phyloP scores from a whole-genome alignment of 768 basidiomycete genomes.

The Lactifluus echinatus region DNA sequence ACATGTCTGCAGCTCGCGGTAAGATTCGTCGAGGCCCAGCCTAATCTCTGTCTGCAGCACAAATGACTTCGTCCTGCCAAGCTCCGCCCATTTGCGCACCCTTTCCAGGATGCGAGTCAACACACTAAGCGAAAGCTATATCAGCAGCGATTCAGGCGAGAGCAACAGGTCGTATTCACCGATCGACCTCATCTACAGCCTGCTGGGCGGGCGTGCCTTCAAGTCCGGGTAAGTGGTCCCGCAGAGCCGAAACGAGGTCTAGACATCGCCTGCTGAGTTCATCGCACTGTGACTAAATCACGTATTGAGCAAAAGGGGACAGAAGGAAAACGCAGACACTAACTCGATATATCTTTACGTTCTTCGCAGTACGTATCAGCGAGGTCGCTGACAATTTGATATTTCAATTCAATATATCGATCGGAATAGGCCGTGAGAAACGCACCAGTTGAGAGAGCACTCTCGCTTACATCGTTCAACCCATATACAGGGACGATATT shows the following conservation, averaged over 20 bases:
- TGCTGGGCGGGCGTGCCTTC: constrained; percentile 15
- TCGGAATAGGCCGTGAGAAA: not conserved
- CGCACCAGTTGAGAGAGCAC: constrained; percentile 8
- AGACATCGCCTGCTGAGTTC: constrained; percentile 12
- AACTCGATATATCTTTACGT: constrained; percentile 16
- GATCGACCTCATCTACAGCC: constrained; percentile 18
- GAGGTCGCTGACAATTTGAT: not conserved
- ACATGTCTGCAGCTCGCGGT: constrained; percentile 13
- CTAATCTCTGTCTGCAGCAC: constrained; percentile 18
- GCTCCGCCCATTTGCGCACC: constrained; percentile 11
- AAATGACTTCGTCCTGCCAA: constrained; percentile 14
- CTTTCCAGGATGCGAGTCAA: constrained; percentile 10
- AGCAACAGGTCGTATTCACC: not conserved
- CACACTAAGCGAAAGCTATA: not conserved
- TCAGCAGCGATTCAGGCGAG: not conserved
- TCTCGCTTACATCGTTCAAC: not conserved
- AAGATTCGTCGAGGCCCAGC: constrained; percentile 14
- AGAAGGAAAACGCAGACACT: not conserved
- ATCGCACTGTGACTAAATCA: constrained; percentile 12
- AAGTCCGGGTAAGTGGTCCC: constrained; percentile 11
- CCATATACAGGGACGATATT: not conserved
- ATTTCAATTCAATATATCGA: not conserved
- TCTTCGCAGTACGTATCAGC: constrained; percentile 6
- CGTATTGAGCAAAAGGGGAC: not conserved
- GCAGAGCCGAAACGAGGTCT: constrained; percentile 6